Percentiles rank a stretch among this genome's conserved stretches.
phyloP scores from a whole-genome alignment of 495 filamentous ascomycete species.

The Penicillium chermesinum region DNA sequence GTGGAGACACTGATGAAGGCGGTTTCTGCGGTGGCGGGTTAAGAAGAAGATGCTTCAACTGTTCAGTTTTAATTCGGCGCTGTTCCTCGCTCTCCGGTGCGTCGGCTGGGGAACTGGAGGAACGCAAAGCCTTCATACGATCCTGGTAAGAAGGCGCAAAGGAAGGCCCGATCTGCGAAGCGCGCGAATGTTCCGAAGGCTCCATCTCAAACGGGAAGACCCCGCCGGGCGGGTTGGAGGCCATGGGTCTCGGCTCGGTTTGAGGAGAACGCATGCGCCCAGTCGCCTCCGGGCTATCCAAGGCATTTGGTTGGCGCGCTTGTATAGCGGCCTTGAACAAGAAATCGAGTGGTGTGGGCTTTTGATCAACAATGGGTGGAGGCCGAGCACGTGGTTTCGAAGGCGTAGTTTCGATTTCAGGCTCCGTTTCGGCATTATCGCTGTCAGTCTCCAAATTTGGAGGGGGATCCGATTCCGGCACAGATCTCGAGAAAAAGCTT shows the following conservation, averaged over 20 bases:
- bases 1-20: slow-evolving; percentile 20
- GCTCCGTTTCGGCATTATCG: slow-evolving; percentile 30
- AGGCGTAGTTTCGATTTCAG: slow-evolving; percentile 35
- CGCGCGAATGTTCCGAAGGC: slow-evolving; percentile 33
- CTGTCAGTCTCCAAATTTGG: slow-evolving; percentile 36
- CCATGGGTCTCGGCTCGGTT: slow-evolving; percentile 29
- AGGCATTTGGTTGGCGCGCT: slow-evolving; percentile 40
- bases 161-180: slow-evolving; percentile 52
- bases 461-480: slow-evolving; percentile 51
- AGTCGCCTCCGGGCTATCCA: slow-evolving; percentile 43
- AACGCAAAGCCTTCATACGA: slow-evolving; percentile 54
- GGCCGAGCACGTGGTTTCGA: slow-evolving; percentile 35
- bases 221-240: slow-evolving; percentile 37
- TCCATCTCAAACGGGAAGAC: slow-evolving; percentile 67
- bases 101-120: slow-evolving; percentile 21
- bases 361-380: slow-evolving; percentile 27
- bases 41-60: slow-evolving; percentile 44
- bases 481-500: slow-evolving; percentile 80
- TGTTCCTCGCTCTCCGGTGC: slow-evolving; percentile 32
- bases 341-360: slow-evolving; percentile 78
- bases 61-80: slow-evolving; percentile 40
- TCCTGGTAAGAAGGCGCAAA: slow-evolving; percentile 65
- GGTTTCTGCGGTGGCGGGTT: slow-evolving; percentile 40
- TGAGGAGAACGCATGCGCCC: slow-evolving; percentile 32
- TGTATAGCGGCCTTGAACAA: slow-evolving; percentile 83